Conservation (phyloP, 768 basidiomycete genomes). For the Lepiota subincarnata region DNA sequence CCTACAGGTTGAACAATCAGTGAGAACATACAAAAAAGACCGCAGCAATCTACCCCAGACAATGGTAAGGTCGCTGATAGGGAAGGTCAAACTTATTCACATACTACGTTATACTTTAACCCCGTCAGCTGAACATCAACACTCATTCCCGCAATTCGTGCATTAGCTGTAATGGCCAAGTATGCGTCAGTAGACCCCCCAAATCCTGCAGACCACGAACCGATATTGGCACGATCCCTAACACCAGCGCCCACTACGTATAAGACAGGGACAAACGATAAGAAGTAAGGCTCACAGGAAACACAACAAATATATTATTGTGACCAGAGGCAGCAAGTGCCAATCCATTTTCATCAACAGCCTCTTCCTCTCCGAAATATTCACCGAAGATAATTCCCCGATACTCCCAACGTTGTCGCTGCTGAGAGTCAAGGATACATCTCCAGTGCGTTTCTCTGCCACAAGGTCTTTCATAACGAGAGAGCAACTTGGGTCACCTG, state of each 20-base stretch:
- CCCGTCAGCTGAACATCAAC: constrained; percentile 25
- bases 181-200: not conserved
- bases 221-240: constrained; percentile 34
- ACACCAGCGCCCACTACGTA: not conserved
- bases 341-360: constrained; percentile 39
- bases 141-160: constrained; percentile 30
- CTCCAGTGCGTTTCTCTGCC: no score
- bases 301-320: constrained; percentile 40
- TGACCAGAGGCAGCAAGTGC: constrained; percentile 41
- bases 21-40: constrained; percentile 28
- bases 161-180: constrained; percentile 20
- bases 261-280: not conserved
- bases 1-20: not conserved
- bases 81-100: constrained; percentile 9
- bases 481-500: no score
- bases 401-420: no score
- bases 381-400: not conserved
- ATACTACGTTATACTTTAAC: constrained; percentile 31
- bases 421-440: no score
- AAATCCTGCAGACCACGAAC: constrained; percentile 10
- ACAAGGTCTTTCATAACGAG: no score
- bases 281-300: constrained; percentile 35
- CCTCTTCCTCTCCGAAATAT: constrained; percentile 19
- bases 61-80: not conserved
- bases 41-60: constrained; percentile 23